Conservation (phyloP, 2,329 filamentous ascomycete species). For the Fusarium mangiferae region DNA sequence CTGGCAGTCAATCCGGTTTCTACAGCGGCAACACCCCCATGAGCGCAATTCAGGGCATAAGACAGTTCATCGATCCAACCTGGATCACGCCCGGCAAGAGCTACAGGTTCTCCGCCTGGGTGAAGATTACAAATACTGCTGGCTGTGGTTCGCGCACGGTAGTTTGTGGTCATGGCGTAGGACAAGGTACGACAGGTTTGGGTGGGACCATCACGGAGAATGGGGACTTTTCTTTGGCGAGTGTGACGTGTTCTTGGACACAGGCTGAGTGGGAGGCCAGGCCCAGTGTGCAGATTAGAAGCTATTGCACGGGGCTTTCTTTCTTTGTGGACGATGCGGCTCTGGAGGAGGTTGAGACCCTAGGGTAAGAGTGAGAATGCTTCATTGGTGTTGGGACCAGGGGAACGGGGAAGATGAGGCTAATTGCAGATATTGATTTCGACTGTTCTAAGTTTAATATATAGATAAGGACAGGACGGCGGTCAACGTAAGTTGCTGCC, state of each 20-base stretch:
- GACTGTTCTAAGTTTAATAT: neutral
- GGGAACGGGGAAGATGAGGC: rapidly evolving
- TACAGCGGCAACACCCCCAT: neutral
- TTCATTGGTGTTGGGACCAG: rapidly evolving
- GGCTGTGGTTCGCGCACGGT: neutral
- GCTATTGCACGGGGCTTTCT: neutral
- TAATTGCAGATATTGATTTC: neutral
- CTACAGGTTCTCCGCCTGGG: neutral
- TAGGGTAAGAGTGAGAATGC: neutral
- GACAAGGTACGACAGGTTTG: neutral
- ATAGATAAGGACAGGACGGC: neutral
- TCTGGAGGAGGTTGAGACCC: neutral
- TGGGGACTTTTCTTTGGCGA: neutral
- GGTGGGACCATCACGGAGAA: neutral
- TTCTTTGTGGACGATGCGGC: neutral
- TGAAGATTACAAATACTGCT: neutral
- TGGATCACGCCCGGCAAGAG: neutral
- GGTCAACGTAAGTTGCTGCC: neutral
- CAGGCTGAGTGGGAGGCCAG: neutral
- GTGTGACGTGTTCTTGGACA: conserved; percentile 7
- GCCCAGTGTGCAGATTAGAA: neutral
- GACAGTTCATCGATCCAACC: neutral
- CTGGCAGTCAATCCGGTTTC: neutral
- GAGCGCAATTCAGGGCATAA: neutral
- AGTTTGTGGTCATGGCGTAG: neutral